Evolutionary conservation across 192 early-diverging fungal genomes (phyloP), one percentile per base, ranked within the genome.

Genomic region (Coemansia sp.): DNA sequence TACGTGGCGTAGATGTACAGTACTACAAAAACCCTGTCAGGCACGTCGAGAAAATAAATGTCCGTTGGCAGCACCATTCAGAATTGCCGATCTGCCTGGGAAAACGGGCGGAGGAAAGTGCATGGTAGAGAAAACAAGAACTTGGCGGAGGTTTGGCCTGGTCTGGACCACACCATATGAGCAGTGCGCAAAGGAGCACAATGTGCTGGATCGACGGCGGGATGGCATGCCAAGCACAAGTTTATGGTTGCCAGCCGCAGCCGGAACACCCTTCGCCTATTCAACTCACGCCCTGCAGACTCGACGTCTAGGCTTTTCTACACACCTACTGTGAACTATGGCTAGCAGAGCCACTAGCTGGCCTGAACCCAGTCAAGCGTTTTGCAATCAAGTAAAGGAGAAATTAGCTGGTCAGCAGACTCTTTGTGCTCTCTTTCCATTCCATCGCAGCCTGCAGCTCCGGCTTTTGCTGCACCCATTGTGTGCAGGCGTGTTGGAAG

Each of bases 391-490:
- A 45, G 41, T 12, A 45, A n/a, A 32, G 29, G 17, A 49, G 41
- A 45, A 45, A 45, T 45, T 45, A 45, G 41, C 41, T n/a, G 14
- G 41, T 45, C 41, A n/a, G 41, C 41, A 45, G 41, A 12, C 41
- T 10, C 15, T n/a, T 45, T 45, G 11, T 45, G 41, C 15, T 12
- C 41, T 45, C 32, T 45, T 45, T n/a, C 41, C 11, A 45, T 45
- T 45, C 41, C 41, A 45, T 45, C 41, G 41, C 48, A 15, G 29
- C 10, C 55, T 56, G 55, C 55, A 56, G 55, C 55, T 4, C 37
- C 55, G 55, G 55, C 55, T 37, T 56, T 49, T 17, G n/a, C 35
- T 25, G 4, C 55, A n/a, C 8, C 35, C 29, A 56, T 56, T 56
- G 55, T 56, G 48, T 21, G 9, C 14, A 45, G 41, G 41, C 41